These are phyloP conservation scores for Mycena filopes DNA, from an alignment of 768 basidiomycete genomes.

Conservation along the genomic window DNA sequence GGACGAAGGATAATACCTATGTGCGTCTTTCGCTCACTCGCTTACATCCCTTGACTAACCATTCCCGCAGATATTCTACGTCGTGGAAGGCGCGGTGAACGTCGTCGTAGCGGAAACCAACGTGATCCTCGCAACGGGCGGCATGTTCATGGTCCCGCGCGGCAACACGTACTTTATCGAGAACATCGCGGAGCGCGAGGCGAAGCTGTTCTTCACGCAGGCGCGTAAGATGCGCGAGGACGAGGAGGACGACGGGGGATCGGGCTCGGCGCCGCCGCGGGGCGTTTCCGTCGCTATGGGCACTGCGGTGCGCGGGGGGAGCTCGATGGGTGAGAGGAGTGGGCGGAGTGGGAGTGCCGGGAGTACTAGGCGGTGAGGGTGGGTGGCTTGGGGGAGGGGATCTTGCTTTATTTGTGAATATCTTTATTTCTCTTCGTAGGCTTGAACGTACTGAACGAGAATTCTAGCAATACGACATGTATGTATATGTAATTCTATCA, in stretches of 20 bases:
- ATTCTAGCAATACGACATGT: too few relatives aligned
- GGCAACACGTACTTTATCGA: conserved; percentile 92
- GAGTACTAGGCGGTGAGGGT: background rate
- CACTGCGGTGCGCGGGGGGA: background rate
- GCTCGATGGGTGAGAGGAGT: background rate
- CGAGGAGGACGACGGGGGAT: conserved; percentile 8
- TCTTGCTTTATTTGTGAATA: background rate
- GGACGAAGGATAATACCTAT: conserved; percentile 93
- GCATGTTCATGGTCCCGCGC: conserved; percentile 91
- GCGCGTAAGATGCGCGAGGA: conserved; percentile 57
- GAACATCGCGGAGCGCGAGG: conserved; percentile 84
- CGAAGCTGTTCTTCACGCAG: conserved; percentile 92
- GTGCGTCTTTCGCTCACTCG: conserved; percentile 55
- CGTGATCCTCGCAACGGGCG: conserved; percentile 82
- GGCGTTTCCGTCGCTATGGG: conserved; percentile 19
- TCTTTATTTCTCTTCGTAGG: background rate
- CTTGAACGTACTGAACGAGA: too few relatives aligned
- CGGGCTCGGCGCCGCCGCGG: background rate
- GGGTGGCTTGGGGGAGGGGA: too few relatives aligned
- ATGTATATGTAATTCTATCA: too few relatives aligned
- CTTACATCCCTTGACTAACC: background rate
- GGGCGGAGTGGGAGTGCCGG: background rate
- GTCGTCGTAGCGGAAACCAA: conserved; percentile 84
- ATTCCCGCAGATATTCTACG: conserved; percentile 59
- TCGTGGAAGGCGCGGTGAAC: conserved; percentile 89